Base-by-base conservation (phyloP, 805 yeast species). In the Wickerhamiella shivajii region DNA sequence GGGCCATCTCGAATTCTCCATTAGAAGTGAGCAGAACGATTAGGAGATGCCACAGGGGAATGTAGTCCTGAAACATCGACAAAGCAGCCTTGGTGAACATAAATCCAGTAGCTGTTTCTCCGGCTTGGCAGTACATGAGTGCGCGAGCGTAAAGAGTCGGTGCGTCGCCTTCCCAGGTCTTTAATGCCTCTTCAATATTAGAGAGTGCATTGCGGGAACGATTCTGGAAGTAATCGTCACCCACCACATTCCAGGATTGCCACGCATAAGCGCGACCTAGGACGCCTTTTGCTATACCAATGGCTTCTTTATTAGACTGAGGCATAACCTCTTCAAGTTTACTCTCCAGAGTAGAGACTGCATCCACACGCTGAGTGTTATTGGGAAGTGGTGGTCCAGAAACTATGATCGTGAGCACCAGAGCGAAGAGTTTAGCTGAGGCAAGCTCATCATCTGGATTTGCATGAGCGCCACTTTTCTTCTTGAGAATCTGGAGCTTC, bases 21-120 rank as follows among this genome's bases (percentile, higher is more conserved):
- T 65, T 64, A 0, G 75, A 65, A 0, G 85, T 67, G 19, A 73
- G 60, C n/a, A 77, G 53, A 37, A 79, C 61, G 0, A 73, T 68
- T 25, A 78, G 56, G 42, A 80, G 55, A 47, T 78, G 78, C 73
- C 87, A 73, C 6, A 74, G 65, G 44, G 66, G 66, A 44, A 74
- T 60, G 31, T 71, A 65, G 26, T 66, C 66, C 0, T 79, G 77
- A 36, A 61, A 61, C 17, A 27, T 20, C 3, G 30, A 18, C 23
- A 55, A 38, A 3, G 50, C 53, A 2, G 24, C 25, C 27, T 44
- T 40, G 10, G 46, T 48, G n/a, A 40, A 32, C 15, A 36, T 39
- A 16, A 50, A 37, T 3, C 59, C 54, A 11, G 36, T 40, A 2
- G 38, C 22, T 5, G 45, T 44, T 14, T 46, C 40, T 3, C 40